phyloP scores from a whole-genome alignment of 305 asterid genomes.

The Fraxinus baroniana region DNA sequence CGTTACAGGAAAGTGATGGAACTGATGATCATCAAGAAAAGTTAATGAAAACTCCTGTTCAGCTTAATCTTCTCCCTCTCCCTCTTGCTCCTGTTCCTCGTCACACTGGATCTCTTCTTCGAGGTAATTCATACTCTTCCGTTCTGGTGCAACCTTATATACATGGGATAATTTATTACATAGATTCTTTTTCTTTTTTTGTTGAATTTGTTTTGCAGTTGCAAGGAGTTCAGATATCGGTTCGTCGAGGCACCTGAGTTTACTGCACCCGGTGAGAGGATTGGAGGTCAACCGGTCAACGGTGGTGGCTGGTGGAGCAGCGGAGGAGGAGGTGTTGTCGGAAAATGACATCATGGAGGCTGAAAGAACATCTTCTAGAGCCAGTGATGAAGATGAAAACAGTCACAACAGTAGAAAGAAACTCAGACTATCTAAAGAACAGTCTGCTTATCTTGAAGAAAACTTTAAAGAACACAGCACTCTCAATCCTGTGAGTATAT shows the following conservation, averaged over 20 bases:
- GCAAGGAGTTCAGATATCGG: not conserved
- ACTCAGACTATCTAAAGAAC: conserved; percentile 51
- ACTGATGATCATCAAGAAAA: conserved; percentile 1
- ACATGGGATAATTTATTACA: not conserved
- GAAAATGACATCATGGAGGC: not conserved
- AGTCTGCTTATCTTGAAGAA: conserved; percentile 51
- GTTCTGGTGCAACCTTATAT: not conserved
- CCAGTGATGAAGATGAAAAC: not conserved
- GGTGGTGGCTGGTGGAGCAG: not conserved
- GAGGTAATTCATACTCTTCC: not conserved
- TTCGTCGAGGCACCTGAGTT: not conserved
- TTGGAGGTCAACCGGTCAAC: not conserved
- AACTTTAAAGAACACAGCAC: conserved; percentile 48
- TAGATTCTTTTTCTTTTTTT: not conserved
- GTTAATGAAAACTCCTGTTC: conserved; percentile 2
- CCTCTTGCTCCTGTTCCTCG: conserved; percentile 3
- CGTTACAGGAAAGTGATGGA: not conserved
- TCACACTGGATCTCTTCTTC: not conserved
- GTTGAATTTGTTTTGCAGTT: conserved; percentile 2
- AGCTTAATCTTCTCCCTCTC: conserved; percentile 15
- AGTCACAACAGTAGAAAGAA: conserved; percentile 34
- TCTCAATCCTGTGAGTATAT: conserved; percentile 36
- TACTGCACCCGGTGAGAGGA: not conserved
- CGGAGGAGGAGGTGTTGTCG: conserved; percentile 5
- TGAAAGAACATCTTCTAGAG: not conserved